Conservation (phyloP, 306 rosid species). For the Prunus salicina region DNA sequence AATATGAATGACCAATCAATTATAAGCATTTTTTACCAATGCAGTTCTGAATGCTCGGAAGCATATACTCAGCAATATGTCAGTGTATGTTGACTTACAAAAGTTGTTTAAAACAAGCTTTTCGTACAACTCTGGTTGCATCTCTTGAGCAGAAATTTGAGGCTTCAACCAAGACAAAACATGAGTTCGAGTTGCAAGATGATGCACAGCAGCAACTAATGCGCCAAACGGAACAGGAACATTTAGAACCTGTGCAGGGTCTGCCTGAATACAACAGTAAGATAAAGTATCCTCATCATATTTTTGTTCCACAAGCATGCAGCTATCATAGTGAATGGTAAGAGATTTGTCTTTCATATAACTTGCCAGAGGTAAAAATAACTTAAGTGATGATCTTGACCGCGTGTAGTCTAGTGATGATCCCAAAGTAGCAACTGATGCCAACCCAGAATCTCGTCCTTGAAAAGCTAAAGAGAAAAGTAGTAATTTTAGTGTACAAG, state of each 20-base stretch:
- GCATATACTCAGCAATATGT: background rate
- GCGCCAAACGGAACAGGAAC: constrained; percentile 84
- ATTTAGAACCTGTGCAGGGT: constrained; percentile 64
- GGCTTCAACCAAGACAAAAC: constrained; percentile 61
- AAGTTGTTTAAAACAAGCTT: constrained; percentile 79
- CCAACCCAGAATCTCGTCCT: constrained; percentile 56
- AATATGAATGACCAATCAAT: background rate
- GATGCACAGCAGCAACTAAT: constrained; percentile 49
- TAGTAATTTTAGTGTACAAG: constrained; percentile 8
- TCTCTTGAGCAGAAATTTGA: constrained; percentile 69
- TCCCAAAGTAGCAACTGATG: constrained; percentile 72
- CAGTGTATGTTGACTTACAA: constrained; percentile 37
- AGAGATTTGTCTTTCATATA: constrained; percentile 18
- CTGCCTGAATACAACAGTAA: constrained; percentile 47
- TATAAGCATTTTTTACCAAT: background rate
- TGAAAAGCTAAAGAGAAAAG: constrained; percentile 44
- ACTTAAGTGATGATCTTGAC: constrained; percentile 75
- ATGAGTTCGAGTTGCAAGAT: constrained; percentile 55
- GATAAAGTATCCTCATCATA: constrained; percentile 4
- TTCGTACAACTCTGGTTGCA: constrained; percentile 60
- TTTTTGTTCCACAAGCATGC: constrained; percentile 4
- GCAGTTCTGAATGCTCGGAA: background rate
- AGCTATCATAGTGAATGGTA: background rate
- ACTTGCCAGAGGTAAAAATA: constrained; percentile 89
- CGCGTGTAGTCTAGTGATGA: constrained; percentile 78